Evolutionary conservation across 768 basidiomycete species (phyloP), one percentile per base, ranked within the genome.

Genomic region (Zangia roseola): DNA sequence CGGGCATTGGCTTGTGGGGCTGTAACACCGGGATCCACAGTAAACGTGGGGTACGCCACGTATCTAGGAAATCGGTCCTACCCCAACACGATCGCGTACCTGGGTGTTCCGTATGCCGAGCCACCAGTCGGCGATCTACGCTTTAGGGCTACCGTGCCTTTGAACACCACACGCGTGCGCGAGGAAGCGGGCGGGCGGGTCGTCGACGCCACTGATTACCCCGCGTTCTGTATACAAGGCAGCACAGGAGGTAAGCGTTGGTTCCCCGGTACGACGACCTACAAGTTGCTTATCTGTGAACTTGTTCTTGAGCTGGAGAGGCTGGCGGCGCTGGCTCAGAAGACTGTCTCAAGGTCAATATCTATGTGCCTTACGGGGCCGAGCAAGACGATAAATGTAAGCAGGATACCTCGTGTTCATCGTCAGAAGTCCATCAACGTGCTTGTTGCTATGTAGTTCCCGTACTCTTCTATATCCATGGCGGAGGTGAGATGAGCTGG

Each of bases 341-440:
- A 64, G 83, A 85, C 53, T 86, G 82, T 53, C 63, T 86, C 28
- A 84, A 84, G 40, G 68, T 84, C n/a, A 83, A 86, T 59, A 72
- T 86, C 12, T 85, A 84, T 48, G 65, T 79, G 10, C 83, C 84
- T 3, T 65, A 70, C 6, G 72, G 73, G 7, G 73, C 76, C 4
- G 76, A 72, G 28, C 56, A 63, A 21, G 70, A 74, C 1, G 77
- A 75, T 51, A 74, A 79, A 26, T 55, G 81, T 82, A 50, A 55
- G 79, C 13, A 31, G 57, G 21, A 20, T 1, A 10, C 19, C 33
- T 24, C 39, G 7, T 8, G 25, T 30, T 36, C 9, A 5, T 23
- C 26, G 42, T 16, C 31, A 5, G 16, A 31, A 13, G 7, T 24
- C 10, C 8, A 14, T 30, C 8, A 13, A 40, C 16, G 16, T 21